Evolutionary conservation across 495 filamentous ascomycete species (phyloP).

Genomic region (Penicillium ochrochloron): DNA sequence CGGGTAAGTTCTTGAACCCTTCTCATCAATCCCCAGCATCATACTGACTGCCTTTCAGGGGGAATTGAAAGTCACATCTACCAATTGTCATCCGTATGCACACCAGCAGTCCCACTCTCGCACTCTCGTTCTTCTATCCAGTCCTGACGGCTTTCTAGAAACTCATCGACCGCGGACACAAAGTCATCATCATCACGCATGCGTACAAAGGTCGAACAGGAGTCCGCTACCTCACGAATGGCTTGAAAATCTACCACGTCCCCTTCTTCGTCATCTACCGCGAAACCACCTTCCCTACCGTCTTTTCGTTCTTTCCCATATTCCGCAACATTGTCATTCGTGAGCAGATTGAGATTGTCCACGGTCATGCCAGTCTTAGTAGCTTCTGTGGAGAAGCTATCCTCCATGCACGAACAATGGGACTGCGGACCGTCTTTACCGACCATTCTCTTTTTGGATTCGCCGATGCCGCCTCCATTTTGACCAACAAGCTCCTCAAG

Average conservation of each 20-base stretch:
- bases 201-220: slow-evolving; percentile 91
- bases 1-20: slow-evolving; percentile 54
- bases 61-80: slow-evolving; percentile 98
- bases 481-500: slow-evolving; percentile 96
- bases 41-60: slow-evolving; percentile 50
- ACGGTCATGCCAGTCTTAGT: slow-evolving; percentile 91
- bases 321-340: slow-evolving; percentile 94
- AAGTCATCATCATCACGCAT: slow-evolving; percentile 97
- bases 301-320: slow-evolving; percentile 97
- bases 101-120: background rate
- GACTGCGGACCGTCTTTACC: slow-evolving; percentile 91
- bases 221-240: slow-evolving; percentile 96
- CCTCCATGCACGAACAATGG: slow-evolving; percentile 95
- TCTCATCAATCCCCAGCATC: no score
- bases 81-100: slow-evolving; percentile 76
- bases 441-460: slow-evolving; percentile 99
- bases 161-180: slow-evolving; percentile 95
- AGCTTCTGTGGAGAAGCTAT: slow-evolving; percentile 95
- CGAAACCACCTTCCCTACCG: slow-evolving; percentile 91
- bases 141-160: slow-evolving; percentile 54
- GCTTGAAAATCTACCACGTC: slow-evolving; percentile 96
- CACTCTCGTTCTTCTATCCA: background rate
- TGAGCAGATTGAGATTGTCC: slow-evolving; percentile 94
- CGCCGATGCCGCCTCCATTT: slow-evolving; percentile 91
- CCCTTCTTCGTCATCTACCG: slow-evolving; percentile 96